Evolutionary conservation across 129 eudicot genomes (phyloP).

Genomic region (Kitagawia praeruptora): DNA sequence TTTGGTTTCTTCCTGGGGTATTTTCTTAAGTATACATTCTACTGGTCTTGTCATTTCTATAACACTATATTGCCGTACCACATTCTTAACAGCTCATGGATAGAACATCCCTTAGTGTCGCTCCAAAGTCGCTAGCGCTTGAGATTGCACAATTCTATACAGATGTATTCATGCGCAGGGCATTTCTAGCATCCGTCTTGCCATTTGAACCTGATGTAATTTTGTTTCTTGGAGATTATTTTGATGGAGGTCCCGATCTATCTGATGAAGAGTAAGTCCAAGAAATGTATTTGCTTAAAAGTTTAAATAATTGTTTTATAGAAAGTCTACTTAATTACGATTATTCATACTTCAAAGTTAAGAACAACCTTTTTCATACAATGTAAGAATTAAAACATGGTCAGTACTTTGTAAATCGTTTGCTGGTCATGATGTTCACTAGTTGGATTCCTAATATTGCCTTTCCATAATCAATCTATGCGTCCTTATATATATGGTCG

Average conservation of each 20-base stretch:
- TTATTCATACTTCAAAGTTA: background rate
- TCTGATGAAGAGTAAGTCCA: slow-evolving; percentile 83
- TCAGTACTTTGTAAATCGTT: background rate
- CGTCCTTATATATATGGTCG: background rate
- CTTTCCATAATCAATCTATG: background rate
- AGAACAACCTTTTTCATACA: background rate
- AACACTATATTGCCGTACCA: background rate
- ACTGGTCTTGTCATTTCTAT: slow-evolving; percentile 1
- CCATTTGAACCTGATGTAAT: slow-evolving; percentile 77
- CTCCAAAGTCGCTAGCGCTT: slow-evolving; percentile 68
- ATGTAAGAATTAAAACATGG: background rate
- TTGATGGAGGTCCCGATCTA: slow-evolving; percentile 74
- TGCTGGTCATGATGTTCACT: background rate
- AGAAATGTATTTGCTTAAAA: slow-evolving; percentile 6
- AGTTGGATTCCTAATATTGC: background rate
- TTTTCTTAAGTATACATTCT: background rate
- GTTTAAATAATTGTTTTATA: background rate
- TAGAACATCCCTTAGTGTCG: slow-evolving; percentile 60
- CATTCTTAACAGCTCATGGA: slow-evolving; percentile 68
- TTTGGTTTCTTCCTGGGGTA: background rate
- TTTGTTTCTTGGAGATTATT: slow-evolving; percentile 90
- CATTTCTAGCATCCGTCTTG: slow-evolving; percentile 56
- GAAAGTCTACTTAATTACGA: background rate
- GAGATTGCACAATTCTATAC: slow-evolving; percentile 80
- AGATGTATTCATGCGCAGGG: slow-evolving; percentile 89